Base-by-base conservation (phyloP, 371 early-diverging fungal genomes). In the Rhizopus delemar region DNA sequence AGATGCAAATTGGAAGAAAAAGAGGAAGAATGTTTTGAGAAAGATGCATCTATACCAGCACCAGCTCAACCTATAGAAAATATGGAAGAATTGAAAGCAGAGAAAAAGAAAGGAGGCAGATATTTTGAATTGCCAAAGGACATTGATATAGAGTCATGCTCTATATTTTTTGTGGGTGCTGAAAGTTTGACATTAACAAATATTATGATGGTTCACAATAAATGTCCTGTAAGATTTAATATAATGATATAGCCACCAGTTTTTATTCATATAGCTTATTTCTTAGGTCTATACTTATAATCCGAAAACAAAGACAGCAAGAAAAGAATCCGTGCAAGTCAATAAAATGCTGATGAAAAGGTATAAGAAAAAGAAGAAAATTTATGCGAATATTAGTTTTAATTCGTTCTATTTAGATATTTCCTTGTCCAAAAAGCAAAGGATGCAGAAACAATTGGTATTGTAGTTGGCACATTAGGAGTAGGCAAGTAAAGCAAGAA, bases 401-500 rank as follows among this genome's bases (percentile, higher is more conserved):
- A 15, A 34, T 1, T 8, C 33, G 52, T 35, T 60, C 12, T 15
- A 51, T 52, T 55, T 56, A 81, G 89, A 36, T 93, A 88, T 68
- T 85, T 82, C 53, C 74, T 91, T 68, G 87, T 97, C 15, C 93
- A 95, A 71, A 91, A 90, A 59, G 96, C 95, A n/a, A 88, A 87
- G 59, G 96, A 97, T 73, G 92, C 96, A 1, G 84, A 90, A 52
- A 88, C 93, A 8, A 84, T 98, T 68, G 98, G 97, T 29, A 93
- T 98, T 35, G 93, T 96, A 8, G 93, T 94, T n/a, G 98, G 98
- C 28, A 96, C 98, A 0, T 75, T 96, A 32, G 96, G 94, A 34
- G 94, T 94, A 29, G 88, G 93, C 93, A 82, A 74, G 83, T 69
- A 29, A 39, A 16, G 9, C 32, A 33, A 12, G 15, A 16, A 1